Base-by-base conservation (phyloP, 495 filamentous ascomycete species). In the Hamigera avellanea region DNA sequence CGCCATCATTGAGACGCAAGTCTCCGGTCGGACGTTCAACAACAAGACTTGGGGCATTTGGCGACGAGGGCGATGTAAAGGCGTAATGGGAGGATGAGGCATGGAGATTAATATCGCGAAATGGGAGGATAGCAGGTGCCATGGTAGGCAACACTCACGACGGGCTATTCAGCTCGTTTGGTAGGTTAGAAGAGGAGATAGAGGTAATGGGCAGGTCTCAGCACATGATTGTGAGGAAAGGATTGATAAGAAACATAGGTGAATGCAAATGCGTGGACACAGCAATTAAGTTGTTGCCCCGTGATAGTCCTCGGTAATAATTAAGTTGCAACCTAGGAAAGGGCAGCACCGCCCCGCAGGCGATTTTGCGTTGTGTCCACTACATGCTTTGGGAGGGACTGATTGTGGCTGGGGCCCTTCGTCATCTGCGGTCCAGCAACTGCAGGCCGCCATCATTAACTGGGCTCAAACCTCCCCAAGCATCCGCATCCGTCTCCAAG, bases 81-180 rank as follows among this genome's bases (percentile, higher is more conserved):
- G 86, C 86, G 70, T 98, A 98, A 52, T 89, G 79, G 39, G 88
- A 86, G 37, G 82, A 62, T 1, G 91, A 89, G 29, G 84, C 78
- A 52, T 93, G 85, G 61, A 96, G 73, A 57, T 95, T 96, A 68
- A 96, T 87, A 70, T 96, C 91, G 48, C 89, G 74, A 57, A 87
- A 98, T 6, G 91, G 91, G 43, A 88, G 72, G 28, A 77, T 61
- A 37, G 62, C 46, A 41, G 45, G 45, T 27, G 70, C 61, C 80
- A 83, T 83, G 33, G 53, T 56, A 49, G 47, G 19, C 13, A 33
- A 33, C 17, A 19, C 14, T 18, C 14, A 33, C 9, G 19, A 8
- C 19, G 14, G 19, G 14, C 28, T n/a, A 13, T 30, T 9, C 9
- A 9, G 21, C 21, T 9, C 5, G 9, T 5, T 23, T 23, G 9